Conservation (phyloP, 176 grass and related monocot genomes). For the Guadua angustifolia region DNA sequence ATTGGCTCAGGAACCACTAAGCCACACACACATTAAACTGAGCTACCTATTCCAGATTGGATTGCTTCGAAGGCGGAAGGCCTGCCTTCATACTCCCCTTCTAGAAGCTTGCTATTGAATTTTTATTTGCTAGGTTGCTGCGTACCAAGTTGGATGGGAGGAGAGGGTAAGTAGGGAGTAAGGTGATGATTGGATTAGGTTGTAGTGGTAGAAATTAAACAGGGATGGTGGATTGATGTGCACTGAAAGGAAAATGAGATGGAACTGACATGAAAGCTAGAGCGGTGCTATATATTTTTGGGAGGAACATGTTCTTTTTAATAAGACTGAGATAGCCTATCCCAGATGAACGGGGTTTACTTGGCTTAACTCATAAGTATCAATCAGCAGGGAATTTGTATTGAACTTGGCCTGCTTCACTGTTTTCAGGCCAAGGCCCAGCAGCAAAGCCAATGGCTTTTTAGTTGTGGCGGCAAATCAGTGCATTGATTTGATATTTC, state of each 20-base stretch:
- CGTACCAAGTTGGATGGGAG: background rate
- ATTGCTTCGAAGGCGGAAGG: background rate
- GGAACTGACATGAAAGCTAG: background rate
- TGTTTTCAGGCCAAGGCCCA: slow-evolving; percentile 2
- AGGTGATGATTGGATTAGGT: background rate
- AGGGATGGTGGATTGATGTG: background rate
- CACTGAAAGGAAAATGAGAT: background rate
- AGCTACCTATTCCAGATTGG: background rate
- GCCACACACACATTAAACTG: background rate
- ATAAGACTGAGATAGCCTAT: background rate
- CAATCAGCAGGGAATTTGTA: background rate
- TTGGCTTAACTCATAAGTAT: slow-evolving; percentile 23
- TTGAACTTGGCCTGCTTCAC: slow-evolving; percentile 7
- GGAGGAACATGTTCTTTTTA: background rate
- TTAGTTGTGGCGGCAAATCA: background rate
- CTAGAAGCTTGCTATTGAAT: background rate
- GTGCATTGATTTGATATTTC: background rate
- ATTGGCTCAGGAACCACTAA: slow-evolving; percentile 4
- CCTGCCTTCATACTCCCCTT: background rate
- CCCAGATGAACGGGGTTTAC: background rate
- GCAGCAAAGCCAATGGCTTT: slow-evolving; percentile 7
- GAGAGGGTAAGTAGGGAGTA: background rate
- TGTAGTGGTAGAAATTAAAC: background rate
- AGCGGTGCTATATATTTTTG: background rate
- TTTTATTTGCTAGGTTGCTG: slow-evolving; percentile 2